Percentiles rank a stretch among this genome's conserved stretches.
Conservation (phyloP, 2,329 filamentous ascomycete genomes). For the Ceratocystis albifundus region DNA sequence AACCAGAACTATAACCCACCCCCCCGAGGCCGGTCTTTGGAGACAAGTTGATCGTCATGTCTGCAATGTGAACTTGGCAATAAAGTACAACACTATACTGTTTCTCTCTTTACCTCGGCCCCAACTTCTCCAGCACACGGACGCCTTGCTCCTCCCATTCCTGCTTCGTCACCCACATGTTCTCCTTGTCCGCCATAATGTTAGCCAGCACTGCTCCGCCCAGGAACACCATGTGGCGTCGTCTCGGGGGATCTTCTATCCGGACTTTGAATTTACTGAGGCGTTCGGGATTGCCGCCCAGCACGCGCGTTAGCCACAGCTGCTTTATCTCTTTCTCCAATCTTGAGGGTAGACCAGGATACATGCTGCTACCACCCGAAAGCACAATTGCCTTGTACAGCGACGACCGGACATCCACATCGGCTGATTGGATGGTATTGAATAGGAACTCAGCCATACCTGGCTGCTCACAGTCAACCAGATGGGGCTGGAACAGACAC, state of each 20-base stretch:
- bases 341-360: slow-evolving; percentile 84
- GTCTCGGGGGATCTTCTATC: slow-evolving; percentile 92
- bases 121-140: slow-evolving; percentile 79
- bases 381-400: slow-evolving; percentile 96
- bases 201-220: slow-evolving; percentile 94
- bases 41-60: background rate
- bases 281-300: slow-evolving; percentile 84
- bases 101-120: slow-evolving; percentile 54
- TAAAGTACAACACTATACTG: background rate
- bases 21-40: background rate
- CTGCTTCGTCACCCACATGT: slow-evolving; percentile 96
- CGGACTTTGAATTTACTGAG: slow-evolving; percentile 98
- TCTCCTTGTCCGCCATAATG: slow-evolving; percentile 97
- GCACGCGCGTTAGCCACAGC: slow-evolving; percentile 85
- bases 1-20: background rate
- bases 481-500: slow-evolving; percentile 94
- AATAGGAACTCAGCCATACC: slow-evolving; percentile 96
- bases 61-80: background rate
- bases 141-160: slow-evolving; percentile 94
- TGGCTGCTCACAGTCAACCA: slow-evolving; percentile 94
- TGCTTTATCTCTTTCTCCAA: slow-evolving; percentile 99
- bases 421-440: slow-evolving; percentile 94
- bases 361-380: slow-evolving; percentile 97
- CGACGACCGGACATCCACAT: slow-evolving; percentile 86
- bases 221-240: slow-evolving; percentile 98